A percentile compares a stretch with the other conserved stretches of the same genome.
Evolutionary conservation across 495 filamentous ascomycete genomes (phyloP).

Genomic region (Paragyromitra xinjiangensis): DNA sequence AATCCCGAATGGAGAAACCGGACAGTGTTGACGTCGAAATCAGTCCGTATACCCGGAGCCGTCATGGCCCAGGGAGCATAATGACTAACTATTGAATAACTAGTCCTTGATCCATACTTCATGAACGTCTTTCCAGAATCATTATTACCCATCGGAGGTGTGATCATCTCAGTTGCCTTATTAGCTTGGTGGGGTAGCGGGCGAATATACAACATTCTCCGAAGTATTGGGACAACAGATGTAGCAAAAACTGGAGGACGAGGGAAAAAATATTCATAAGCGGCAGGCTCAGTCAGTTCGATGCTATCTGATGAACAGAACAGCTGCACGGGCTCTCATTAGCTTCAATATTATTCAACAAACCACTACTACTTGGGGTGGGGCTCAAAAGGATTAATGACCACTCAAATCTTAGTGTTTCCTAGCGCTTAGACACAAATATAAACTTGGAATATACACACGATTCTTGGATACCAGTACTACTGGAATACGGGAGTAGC

Average conservation of each 20-base stretch:
- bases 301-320: background rate
- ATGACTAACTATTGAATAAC: conserved; percentile 16
- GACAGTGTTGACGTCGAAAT: conserved; percentile 82
- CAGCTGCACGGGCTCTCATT: background rate
- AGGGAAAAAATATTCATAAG: conserved; percentile 39
- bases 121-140: conserved; percentile 76
- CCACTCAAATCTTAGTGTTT: background rate
- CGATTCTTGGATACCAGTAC: background rate
- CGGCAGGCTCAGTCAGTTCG: background rate
- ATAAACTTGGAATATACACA: conserved; percentile 5
- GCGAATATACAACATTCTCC: conserved; percentile 45
- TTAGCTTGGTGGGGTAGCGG: conserved; percentile 51
- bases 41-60: conserved; percentile 59
- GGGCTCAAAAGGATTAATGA: background rate
- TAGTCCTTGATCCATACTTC: conserved; percentile 84
- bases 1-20: conserved; percentile 76
- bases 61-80: background rate
- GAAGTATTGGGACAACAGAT: conserved; percentile 31
- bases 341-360: background rate
- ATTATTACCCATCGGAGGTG: conserved; percentile 71
- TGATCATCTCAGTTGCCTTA: conserved; percentile 67
- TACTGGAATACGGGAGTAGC: background rate
- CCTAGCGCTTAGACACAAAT: background rate
- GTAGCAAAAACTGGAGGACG: background rate
- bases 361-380: background rate